phyloP scores from a whole-genome alignment of 2,329 filamentous ascomycete species.

The Talaromyces albobiverticillius region DNA sequence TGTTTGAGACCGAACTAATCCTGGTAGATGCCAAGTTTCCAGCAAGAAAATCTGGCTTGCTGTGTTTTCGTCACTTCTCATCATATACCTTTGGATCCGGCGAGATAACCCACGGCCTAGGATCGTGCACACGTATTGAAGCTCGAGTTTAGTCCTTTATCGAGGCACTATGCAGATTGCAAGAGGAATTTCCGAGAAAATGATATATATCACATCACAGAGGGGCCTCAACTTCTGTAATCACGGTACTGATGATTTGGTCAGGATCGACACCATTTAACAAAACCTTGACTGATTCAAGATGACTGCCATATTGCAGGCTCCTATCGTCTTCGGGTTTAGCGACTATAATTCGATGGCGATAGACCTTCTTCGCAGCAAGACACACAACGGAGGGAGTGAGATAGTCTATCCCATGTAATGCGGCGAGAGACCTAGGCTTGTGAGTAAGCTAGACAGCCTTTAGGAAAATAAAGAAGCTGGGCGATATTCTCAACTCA shows the following conservation, averaged over 20 bases:
- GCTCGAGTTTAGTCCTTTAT: too few species aligned
- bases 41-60: too few species aligned
- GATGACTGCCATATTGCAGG: slow-evolving; percentile 86
- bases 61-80: too few species aligned
- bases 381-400: slow-evolving; percentile 80
- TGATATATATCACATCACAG: slow-evolving; percentile 37
- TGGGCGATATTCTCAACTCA: slow-evolving; percentile 29
- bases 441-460: slow-evolving; percentile 25
- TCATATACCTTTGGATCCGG: too few species aligned
- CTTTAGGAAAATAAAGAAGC: neutral
- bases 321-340: slow-evolving; percentile 73
- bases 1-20: too few species aligned
- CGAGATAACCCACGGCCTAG: too few species aligned
- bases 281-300: slow-evolving; percentile 64
- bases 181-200: neutral
- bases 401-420: slow-evolving; percentile 77
- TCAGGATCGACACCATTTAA: slow-evolving; percentile 59
- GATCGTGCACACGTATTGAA: too few species aligned
- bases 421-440: slow-evolving; percentile 66
- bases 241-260: slow-evolving; percentile 57
- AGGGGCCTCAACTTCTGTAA: slow-evolving; percentile 56
- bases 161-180: neutral
- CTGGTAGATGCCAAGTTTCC: too few species aligned
- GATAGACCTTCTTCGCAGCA: slow-evolving; percentile 81
- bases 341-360: slow-evolving; percentile 75